Evolutionary conservation across 2,329 filamentous ascomycete species (phyloP), one percentile per base, ranked within the genome.

Genomic region (Aspergillus thermomutatus): DNA sequence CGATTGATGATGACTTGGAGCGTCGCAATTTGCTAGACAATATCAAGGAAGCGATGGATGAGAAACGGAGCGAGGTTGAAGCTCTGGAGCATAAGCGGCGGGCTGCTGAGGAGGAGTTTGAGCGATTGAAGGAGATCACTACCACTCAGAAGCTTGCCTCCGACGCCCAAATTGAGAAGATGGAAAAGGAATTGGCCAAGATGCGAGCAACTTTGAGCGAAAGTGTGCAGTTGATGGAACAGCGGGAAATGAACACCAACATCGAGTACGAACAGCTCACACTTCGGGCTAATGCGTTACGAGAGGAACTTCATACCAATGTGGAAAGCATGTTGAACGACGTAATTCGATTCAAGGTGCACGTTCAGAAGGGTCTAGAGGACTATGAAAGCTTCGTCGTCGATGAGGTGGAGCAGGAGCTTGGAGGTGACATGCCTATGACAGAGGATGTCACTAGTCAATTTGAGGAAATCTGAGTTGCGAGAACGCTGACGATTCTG

Each of bases 301-400:
- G 94, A n/a, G 94, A 99, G 73, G 92, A 97, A 72, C 82, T 99
- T n/a, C 94, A 99, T 74, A 96, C 92, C 0, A 92, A 97, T 73
- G 91, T 97, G 67, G 94, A 97, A 77, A 88, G 87, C 66, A 96
- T 97, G 85, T 79, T 99, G 58, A 96, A 97, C 77, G 92, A 97
- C 71, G 89, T 97, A 60, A 96, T 97, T 79, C 92, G 95, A 69
- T 97, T 99, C 84, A 99, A 99, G 79, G 90, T 99, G 62, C 92
- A 97, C 69, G 82, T 99, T 52, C 94, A 99, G 75, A 92, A 92
- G 77, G 88, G 87, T 57, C 80, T 99, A 53, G 93, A 97, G 71
- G 91, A 94, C 69, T 97, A 96, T 73, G 94, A 99, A 76, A 87
- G 87, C 55, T 96, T 97, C 70, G 91, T 97, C 6, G 88, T 90